Percentiles rank a stretch among this genome's conserved stretches.
Evolutionary conservation across 1,284 basidiomycete species (phyloP).

Genomic region (Ustilago bromivora): DNA sequence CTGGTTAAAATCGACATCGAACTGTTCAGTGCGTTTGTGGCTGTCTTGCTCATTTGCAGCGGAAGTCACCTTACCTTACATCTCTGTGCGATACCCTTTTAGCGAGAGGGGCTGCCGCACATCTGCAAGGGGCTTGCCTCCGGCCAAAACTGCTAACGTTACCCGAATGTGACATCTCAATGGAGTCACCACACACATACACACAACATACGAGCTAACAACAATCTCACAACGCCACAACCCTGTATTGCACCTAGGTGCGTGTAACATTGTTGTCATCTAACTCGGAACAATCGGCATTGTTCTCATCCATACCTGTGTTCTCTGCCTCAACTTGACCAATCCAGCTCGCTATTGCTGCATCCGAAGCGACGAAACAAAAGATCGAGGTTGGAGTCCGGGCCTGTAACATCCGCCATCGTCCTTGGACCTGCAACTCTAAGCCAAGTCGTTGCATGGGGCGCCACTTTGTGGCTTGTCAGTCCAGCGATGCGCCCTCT

Average conservation of each 20-base stretch:
- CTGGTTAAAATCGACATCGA: not conserved
- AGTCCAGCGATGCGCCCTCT: not conserved
- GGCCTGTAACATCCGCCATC: not conserved
- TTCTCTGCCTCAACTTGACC: not conserved
- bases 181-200: not conserved
- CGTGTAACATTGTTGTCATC: not conserved
- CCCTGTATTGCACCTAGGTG: not conserved
- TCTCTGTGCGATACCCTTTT: not conserved
- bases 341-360: too few relatives aligned
- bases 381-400: not conserved
- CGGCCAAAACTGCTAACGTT: not conserved
- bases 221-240: not conserved
- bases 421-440: too few relatives aligned
- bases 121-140: constrained; percentile 11
- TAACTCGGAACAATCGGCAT: not conserved
- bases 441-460: too few relatives aligned
- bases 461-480: constrained; percentile 5
- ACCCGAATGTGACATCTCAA: not conserved
- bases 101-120: constrained; percentile 24
- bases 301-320: not conserved
- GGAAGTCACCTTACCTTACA: not conserved
- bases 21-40: not conserved
- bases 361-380: not conserved
- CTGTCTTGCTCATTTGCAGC: not conserved
- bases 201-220: not conserved